A percentile compares a stretch with the other conserved stretches of the same genome.
Evolutionary conservation across 768 basidiomycete species (phyloP).

Genomic region (Tricholoma terreum): DNA sequence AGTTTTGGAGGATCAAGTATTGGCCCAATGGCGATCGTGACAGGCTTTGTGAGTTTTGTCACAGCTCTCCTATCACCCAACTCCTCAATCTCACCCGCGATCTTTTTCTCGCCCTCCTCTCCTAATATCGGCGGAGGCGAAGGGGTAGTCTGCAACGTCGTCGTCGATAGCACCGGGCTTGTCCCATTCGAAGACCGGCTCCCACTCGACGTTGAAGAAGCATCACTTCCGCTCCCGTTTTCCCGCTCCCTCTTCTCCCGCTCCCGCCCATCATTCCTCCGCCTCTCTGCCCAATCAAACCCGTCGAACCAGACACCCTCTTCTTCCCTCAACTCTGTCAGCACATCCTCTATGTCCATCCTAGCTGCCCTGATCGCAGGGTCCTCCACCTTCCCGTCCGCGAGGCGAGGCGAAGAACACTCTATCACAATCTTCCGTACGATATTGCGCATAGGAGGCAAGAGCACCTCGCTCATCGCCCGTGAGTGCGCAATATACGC

Average conservation of each 20-base stretch:
- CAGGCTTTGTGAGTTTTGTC: constrained; percentile 20
- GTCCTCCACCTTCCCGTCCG: constrained; percentile 34
- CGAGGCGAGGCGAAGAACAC: constrained; percentile 39
- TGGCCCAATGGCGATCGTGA: constrained; percentile 49
- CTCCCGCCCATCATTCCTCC: constrained; percentile 36
- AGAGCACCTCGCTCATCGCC: constrained; percentile 56
- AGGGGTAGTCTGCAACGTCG: constrained; percentile 76
- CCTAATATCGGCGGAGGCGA: constrained; percentile 56
- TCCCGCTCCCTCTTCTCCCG: constrained; percentile 24
- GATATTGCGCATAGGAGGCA: constrained; percentile 67
- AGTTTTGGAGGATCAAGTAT: constrained; percentile 60
- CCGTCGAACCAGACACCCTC: constrained; percentile 73
- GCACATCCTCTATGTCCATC: constrained; percentile 62
- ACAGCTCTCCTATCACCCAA: constrained; percentile 12
- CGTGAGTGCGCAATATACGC: constrained; percentile 56
- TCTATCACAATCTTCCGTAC: constrained; percentile 66
- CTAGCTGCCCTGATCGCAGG: constrained; percentile 53
- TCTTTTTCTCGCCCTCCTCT: constrained; percentile 26
- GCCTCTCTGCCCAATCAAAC: constrained; percentile 60
- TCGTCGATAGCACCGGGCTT: constrained; percentile 71
- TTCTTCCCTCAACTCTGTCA: constrained; percentile 53
- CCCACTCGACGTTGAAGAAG: constrained; percentile 40
- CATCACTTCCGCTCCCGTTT: constrained; percentile 38
- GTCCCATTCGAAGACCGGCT: constrained; percentile 55
- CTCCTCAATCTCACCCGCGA: constrained; percentile 27